These are phyloP conservation scores for Bassia scoparia DNA, from an alignment of 148 eudicot genomes.

Conservation along the genomic window DNA sequence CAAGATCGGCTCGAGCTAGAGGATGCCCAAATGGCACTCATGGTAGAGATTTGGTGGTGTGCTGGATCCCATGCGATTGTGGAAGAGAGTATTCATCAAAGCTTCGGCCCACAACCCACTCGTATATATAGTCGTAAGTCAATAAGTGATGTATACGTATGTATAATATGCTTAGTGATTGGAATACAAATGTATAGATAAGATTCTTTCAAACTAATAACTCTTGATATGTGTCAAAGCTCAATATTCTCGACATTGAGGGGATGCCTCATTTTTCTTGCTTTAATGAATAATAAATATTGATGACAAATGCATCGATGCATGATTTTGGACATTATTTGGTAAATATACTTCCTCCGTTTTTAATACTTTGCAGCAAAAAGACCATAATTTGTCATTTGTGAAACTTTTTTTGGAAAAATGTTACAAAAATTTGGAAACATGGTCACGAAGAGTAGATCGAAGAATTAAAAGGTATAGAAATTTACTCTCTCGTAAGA, in stretches of 20 bases:
- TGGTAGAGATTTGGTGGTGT: neutral
- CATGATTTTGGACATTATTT: too few species aligned
- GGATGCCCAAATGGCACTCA: neutral
- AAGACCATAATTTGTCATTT: too few species aligned
- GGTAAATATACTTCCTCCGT: too few species aligned
- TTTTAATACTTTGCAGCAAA: too few species aligned
- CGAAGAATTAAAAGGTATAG: too few species aligned
- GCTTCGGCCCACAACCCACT: constrained; percentile 16
- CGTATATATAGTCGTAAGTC: neutral
- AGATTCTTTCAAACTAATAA: neutral
- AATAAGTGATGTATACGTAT: too few species aligned
- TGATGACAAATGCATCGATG: too few species aligned
- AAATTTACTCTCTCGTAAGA: too few species aligned
- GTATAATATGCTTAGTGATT: neutral
- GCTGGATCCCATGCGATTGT: neutral
- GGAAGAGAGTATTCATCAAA: neutral
- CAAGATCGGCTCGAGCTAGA: too few species aligned
- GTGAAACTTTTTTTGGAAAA: too few species aligned
- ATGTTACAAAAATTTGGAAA: too few species aligned
- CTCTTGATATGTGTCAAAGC: neutral
- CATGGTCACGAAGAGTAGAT: too few species aligned
- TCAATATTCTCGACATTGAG: neutral
- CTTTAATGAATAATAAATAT: neutral
- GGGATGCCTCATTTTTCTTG: neutral
- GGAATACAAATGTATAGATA: neutral